phyloP scores from a whole-genome alignment of 2,329 filamentous ascomycete species.

The Juglanconis juglandina region DNA sequence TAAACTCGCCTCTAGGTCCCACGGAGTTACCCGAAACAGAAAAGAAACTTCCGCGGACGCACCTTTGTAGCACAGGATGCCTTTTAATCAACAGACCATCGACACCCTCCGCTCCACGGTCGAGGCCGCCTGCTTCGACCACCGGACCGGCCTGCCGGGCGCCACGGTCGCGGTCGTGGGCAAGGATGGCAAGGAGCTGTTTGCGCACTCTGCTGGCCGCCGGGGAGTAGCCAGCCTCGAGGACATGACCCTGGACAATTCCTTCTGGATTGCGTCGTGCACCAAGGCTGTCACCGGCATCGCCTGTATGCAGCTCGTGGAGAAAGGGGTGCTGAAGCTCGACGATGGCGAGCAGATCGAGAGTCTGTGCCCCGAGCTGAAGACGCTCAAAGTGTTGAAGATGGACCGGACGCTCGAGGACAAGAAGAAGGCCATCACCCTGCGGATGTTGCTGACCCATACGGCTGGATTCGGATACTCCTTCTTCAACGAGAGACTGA shows the following conservation, averaged over 20 bases:
- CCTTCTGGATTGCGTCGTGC: conserved; percentile 59
- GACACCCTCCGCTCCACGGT: conserved; percentile 28
- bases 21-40: not conserved
- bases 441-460: conserved; percentile 57
- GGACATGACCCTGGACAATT: conserved; percentile 39
- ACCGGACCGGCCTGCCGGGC: conserved; percentile 40
- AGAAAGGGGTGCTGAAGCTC: conserved; percentile 22
- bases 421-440: conserved; percentile 49
- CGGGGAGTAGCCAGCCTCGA: conserved; percentile 31
- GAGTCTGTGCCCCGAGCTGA: conserved; percentile 47
- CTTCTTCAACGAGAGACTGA: conserved; percentile 48
- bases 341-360: conserved; percentile 19
- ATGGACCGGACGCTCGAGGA: conserved; percentile 35
- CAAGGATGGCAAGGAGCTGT: conserved; percentile 43
- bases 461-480: conserved; percentile 56
- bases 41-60: not conserved
- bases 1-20: not conserved
- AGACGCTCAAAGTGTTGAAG: conserved; percentile 41
- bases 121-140: conserved; percentile 35
- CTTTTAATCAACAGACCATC: conserved; percentile 19
- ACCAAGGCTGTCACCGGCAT: conserved; percentile 54
- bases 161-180: conserved; percentile 44
- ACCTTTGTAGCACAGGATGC: conserved; percentile 9
- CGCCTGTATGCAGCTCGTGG: conserved; percentile 56
- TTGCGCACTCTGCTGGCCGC: conserved; percentile 46